Conservation (phyloP, 176 grass and related monocot species). For the Chloris gayana region DNA sequence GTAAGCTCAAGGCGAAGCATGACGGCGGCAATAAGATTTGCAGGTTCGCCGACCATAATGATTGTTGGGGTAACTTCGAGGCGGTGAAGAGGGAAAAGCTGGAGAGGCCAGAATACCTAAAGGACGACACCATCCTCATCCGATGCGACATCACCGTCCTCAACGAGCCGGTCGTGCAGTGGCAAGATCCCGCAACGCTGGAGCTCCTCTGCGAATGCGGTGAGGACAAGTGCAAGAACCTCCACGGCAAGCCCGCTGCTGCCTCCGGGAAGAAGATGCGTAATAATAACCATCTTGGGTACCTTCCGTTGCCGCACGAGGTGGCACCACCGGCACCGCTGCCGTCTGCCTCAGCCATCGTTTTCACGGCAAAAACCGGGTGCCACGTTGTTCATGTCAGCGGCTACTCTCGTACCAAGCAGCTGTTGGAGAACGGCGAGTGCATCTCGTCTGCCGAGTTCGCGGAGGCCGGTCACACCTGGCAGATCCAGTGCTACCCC, state of each 20-base stretch:
- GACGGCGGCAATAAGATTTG: too few species aligned
- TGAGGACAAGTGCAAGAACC: not conserved
- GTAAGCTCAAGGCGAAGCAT: not conserved
- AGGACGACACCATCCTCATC: not conserved
- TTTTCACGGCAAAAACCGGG: not conserved
- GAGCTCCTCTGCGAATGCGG: not conserved
- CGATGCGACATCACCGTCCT: not conserved
- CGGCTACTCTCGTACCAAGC: not conserved
- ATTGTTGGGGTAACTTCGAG: too few species aligned
- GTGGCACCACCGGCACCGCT: not conserved
- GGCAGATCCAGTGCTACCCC: too few species aligned
- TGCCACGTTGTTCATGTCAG: not conserved
- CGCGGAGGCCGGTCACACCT: too few species aligned
- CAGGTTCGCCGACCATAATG: too few species aligned
- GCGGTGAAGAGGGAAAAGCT: not conserved
- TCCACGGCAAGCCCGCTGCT: not conserved
- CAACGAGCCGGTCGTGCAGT: not conserved
- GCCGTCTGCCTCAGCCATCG: not conserved
- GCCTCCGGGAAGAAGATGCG: too few species aligned
- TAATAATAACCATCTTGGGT: too few species aligned
- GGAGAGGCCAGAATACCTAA: not conserved
- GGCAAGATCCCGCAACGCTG: not conserved
- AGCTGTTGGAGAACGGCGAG: not conserved
- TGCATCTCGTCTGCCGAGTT: not conserved
- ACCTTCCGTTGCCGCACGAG: too few species aligned